A percentile compares a stretch with the other conserved stretches of the same genome.
These are phyloP conservation scores for Symbiodinium pilosum DNA, from an alignment of 73 alveolate species.

Conservation along the genomic window DNA sequence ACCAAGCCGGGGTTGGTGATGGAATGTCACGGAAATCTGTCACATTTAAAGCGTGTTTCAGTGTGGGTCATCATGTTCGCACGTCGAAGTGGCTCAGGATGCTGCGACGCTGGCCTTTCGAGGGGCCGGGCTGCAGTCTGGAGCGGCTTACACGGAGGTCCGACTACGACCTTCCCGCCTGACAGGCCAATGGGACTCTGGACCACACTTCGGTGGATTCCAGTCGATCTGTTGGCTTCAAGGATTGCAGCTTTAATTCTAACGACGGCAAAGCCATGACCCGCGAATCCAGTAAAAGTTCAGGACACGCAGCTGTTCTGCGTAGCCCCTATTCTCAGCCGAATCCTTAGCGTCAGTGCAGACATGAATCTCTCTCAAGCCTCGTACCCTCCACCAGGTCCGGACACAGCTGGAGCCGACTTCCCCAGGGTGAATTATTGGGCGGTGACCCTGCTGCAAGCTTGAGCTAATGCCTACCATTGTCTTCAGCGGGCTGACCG, in stretches of 20 bases:
- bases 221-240: conserved; percentile 66
- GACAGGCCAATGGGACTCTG: conserved; percentile 27
- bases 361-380: not conserved
- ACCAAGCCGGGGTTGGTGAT: too few relatives aligned
- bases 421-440: conserved; percentile 78
- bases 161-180: too few relatives aligned
- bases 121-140: conserved; percentile 16
- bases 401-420: conserved; percentile 51
- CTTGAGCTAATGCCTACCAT: too few relatives aligned
- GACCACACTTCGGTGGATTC: conserved; percentile 74
- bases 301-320: conserved; percentile 82
- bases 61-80: too few relatives aligned
- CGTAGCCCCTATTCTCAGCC: conserved; percentile 69
- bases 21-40: too few relatives aligned
- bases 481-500: too few relatives aligned
- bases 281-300: not conserved
- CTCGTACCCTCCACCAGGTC: conserved; percentile 5
- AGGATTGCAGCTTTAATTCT: not conserved
- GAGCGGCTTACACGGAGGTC: too few relatives aligned
- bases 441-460: too few relatives aligned
- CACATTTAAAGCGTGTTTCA: too few relatives aligned
- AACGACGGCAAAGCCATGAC: too few relatives aligned
- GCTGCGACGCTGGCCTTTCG: conserved; percentile 65
- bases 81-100: too few relatives aligned
- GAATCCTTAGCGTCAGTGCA: not conserved